phyloP scores from a whole-genome alignment of 345 rosid species.

The Eucalyptus cladocalyx region DNA sequence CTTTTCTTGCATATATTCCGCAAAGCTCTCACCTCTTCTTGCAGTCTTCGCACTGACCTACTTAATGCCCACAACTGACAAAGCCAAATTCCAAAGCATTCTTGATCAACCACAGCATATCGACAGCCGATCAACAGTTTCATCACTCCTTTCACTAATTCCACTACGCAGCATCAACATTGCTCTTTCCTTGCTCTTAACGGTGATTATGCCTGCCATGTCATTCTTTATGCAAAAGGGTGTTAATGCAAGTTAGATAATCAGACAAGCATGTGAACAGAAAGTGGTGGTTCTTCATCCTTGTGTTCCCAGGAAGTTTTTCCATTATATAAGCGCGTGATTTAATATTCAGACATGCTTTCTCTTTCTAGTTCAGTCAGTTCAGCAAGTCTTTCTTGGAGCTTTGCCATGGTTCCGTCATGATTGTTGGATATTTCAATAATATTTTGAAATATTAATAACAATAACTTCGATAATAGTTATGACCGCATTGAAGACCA shows the following conservation, averaged over 20 bases:
- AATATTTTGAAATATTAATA: too few relatives aligned
- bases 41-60: neutral
- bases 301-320: too few relatives aligned
- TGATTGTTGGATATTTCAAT: too few relatives aligned
- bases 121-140: neutral
- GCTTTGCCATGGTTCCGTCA: too few relatives aligned
- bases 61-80: neutral
- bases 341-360: too few relatives aligned
- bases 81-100: neutral
- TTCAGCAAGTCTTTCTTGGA: too few relatives aligned
- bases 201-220: slow-evolving; percentile 25
- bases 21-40: neutral
- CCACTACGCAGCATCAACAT: slow-evolving; percentile 39
- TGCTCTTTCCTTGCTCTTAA: slow-evolving; percentile 47
- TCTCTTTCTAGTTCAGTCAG: too few relatives aligned
- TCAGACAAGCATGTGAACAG: neutral
- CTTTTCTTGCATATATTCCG: neutral
- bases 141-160: slow-evolving; percentile 33
- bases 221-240: slow-evolving; percentile 41
- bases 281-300: neutral
- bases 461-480: too few relatives aligned
- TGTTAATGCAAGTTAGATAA: neutral
- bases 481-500: too few relatives aligned
- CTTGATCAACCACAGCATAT: neutral
- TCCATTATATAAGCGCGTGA: too few relatives aligned